Evolutionary conservation across 495 filamentous ascomycete species (phyloP), one percentile per base, ranked within the genome.

Genomic region (Hyaloscypha bicolor): DNA sequence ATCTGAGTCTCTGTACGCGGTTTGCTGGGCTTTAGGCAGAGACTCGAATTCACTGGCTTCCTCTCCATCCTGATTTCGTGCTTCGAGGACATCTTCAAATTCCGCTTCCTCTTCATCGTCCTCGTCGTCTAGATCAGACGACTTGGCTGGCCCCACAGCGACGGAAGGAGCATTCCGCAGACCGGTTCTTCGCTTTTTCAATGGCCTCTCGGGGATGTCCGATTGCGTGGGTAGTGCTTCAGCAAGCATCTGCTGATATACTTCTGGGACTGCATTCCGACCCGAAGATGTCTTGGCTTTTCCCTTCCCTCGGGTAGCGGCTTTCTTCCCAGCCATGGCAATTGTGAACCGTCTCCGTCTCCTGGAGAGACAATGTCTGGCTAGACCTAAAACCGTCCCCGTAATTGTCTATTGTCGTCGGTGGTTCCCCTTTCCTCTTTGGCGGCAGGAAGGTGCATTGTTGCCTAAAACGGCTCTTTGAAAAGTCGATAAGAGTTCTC

Each of bases 221-320:
- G 80, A 76, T 62, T 80, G 77, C 2, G 69, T 62, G 16, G 80
- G 79, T 58, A 85, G 80, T 32, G 85, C 88, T 72, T 92, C 88
- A 22, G 79, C 80, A 22, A 93, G 79, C 88, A 93, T 87, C 65
- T 92, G 86, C 55, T 75, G 82, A 67, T 91, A 92, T 0, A 89
- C 80, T 55, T 86, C 80, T 2, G 85, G 82, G 33, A 87, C 77
- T 21, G 72, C 71, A 60, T 75, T 65, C 22, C 55, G 53, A n/a
- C 25, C 64, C 31, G 32, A 58, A 25, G 63, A 9, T 8, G 52
- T 64, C 55, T 68, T 70, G 21, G 62, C 65, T 58, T 64, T 70
- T 9, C 69, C 66, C 48, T 63, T 67, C 32, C 30, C 65, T 12
- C 69, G 21, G n/a, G 65, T 25, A 9, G 39, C 19, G 9, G 52